phyloP scores from a whole-genome alignment of 2,329 filamentous ascomycete genomes.

The Xylariomycetidae sp. region DNA sequence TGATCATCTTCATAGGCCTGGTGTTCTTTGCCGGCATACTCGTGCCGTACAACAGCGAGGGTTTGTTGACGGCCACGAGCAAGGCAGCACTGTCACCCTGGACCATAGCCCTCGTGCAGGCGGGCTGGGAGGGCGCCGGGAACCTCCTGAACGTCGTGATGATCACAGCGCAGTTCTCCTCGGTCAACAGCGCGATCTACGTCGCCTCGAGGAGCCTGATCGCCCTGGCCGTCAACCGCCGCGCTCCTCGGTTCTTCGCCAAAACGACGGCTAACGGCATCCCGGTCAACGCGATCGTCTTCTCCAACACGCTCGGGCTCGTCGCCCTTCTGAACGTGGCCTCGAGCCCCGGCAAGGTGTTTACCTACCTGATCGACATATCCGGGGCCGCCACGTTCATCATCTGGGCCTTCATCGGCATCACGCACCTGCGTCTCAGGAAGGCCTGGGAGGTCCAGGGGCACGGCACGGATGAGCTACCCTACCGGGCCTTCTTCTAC shows the following conservation, averaged over 20 bases:
- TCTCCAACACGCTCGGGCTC: conserved; percentile 25
- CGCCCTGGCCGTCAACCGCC: conserved; percentile 20
- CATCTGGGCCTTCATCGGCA: conserved; percentile 27
- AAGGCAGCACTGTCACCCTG: conserved; percentile 27
- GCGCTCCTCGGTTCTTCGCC: conserved; percentile 23
- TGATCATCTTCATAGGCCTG: conserved; percentile 27
- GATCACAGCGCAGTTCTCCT: conserved; percentile 30
- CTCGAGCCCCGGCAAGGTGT: conserved; percentile 24
- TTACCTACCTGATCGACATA: conserved; percentile 23
- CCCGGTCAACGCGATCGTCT: conserved; percentile 23
- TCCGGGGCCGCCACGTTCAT: conserved; percentile 24
- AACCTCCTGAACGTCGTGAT: conserved; percentile 30
- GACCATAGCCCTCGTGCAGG: conserved; percentile 25
- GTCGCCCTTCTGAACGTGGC: conserved; percentile 27
- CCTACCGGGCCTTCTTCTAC: conserved; percentile 17
- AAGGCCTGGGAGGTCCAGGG: conserved; percentile 22
- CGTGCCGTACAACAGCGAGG: conserved; percentile 26
- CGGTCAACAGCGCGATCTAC: conserved; percentile 28
- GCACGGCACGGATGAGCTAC: conserved; percentile 17
- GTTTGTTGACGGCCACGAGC: conserved; percentile 28
- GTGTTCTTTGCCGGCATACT: conserved; percentile 29
- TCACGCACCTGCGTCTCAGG: conserved; percentile 24
- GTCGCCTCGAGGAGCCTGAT: conserved; percentile 25
- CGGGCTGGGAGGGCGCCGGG: conserved; percentile 22
- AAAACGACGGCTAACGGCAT: conserved; percentile 22